Percentiles rank a stretch among this genome's conserved stretches.
Evolutionary conservation across 352 stramenopile species (phyloP).

Genomic region (Pythium sukuiense): DNA sequence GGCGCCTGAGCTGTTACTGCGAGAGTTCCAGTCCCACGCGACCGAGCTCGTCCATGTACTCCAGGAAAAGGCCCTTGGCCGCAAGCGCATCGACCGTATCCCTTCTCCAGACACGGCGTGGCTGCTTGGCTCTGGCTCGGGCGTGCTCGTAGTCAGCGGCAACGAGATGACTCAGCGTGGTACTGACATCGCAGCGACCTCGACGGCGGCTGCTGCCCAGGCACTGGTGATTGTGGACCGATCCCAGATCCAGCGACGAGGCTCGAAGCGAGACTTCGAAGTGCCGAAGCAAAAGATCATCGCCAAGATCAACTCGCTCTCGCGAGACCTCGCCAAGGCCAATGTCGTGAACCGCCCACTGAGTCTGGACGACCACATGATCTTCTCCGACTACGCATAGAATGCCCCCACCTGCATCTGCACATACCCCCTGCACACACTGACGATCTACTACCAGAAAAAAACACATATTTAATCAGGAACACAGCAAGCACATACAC

Average conservation of each 20-base stretch:
- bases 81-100: slow-evolving; percentile 68
- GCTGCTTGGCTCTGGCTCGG: slow-evolving; percentile 47
- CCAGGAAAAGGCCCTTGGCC: slow-evolving; percentile 68
- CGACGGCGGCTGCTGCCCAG: not conserved
- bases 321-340: slow-evolving; percentile 53
- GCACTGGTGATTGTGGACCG: slow-evolving; percentile 61
- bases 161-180: slow-evolving; percentile 8
- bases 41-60: slow-evolving; percentile 68
- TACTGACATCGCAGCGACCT: not conserved
- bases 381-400: slow-evolving; percentile 75
- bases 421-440: slow-evolving; percentile 3
- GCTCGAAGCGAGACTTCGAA: slow-evolving; percentile 55
- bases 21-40: slow-evolving; percentile 65
- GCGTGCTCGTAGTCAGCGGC: slow-evolving; percentile 55
- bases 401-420: not conserved
- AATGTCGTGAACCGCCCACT: slow-evolving; percentile 32
- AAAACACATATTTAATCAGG: slow-evolving; percentile 25
- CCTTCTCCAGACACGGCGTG: slow-evolving; percentile 59
- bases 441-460: slow-evolving; percentile 22
- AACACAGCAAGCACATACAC: not conserved
- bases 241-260: slow-evolving; percentile 33
- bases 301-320: slow-evolving; percentile 66
- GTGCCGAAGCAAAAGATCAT: slow-evolving; percentile 70
- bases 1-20: slow-evolving; percentile 64
- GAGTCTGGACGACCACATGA: slow-evolving; percentile 61